Evolutionary conservation across 2,329 filamentous ascomycete species (phyloP).

Genomic region (Fusarium sp.): DNA sequence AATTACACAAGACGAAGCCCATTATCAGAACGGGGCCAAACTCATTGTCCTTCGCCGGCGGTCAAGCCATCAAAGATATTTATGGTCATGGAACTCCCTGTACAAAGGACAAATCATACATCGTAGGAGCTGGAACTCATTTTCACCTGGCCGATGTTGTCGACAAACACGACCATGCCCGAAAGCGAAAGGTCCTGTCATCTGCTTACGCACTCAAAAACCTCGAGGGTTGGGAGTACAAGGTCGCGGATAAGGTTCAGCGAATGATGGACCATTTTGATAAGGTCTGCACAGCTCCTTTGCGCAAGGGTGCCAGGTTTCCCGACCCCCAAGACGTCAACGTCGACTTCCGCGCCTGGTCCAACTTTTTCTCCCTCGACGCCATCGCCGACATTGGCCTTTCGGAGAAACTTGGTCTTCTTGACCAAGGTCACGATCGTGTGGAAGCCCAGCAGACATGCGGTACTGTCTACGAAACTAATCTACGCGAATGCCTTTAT

Average conservation of each 20-base stretch:
- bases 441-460: conserved; percentile 55
- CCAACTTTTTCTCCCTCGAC: conserved; percentile 66
- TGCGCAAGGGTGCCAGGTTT: conserved; percentile 38
- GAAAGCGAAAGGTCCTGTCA: conserved; percentile 61
- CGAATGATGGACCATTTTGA: conserved; percentile 58
- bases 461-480: conserved; percentile 56
- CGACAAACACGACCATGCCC: conserved; percentile 61
- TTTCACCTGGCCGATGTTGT: conserved; percentile 62
- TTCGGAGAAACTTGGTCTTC: conserved; percentile 59
- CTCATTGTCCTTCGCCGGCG: conserved; percentile 38
- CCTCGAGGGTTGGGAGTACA: conserved; percentile 64
- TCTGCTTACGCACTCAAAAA: conserved; percentile 64
- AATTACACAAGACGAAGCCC: conserved; percentile 56
- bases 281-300: conserved; percentile 51
- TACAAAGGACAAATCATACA: conserved; percentile 59
- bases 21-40: conserved; percentile 42
- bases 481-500: conserved; percentile 61
- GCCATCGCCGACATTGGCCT: conserved; percentile 66
- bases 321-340: conserved; percentile 53
- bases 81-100: conserved; percentile 58
- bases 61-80: conserved; percentile 48
- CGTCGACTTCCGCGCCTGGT: conserved; percentile 60
- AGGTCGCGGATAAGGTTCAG: conserved; percentile 61
- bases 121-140: conserved; percentile 56
- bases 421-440: conserved; percentile 59